Percentiles rank a stretch among this genome's conserved stretches.
These are phyloP conservation scores for Zymoseptoria passerinii DNA, from an alignment of 2,329 filamentous ascomycete genomes.

Conservation along the genomic window DNA sequence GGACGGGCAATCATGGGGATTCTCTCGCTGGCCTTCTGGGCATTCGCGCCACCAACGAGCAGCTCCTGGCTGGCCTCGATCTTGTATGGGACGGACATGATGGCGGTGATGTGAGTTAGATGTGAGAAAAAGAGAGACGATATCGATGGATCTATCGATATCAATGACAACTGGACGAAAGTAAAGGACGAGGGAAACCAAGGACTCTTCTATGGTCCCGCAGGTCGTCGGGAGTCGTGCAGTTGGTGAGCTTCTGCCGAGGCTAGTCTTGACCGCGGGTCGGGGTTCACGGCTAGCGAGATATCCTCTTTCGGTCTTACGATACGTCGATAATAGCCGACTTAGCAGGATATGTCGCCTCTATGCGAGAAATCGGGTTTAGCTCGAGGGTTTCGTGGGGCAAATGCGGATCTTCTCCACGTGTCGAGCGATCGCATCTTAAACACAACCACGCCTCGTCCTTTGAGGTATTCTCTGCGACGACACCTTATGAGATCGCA, in stretches of 20 bases:
- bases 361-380: not conserved
- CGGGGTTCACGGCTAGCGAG: not conserved
- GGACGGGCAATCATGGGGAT: constrained; percentile 52
- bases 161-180: constrained; percentile 2
- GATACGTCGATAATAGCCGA: not conserved
- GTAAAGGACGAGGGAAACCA: not conserved
- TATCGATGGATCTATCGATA: not conserved
- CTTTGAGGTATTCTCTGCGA: not conserved
- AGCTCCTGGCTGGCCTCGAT: constrained; percentile 29
- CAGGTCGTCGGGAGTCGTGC: not conserved
- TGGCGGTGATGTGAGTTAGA: not conserved
- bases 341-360: not conserved
- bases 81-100: constrained; percentile 32
- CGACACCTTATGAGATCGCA: not conserved
- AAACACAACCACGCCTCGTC: not conserved
- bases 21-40: constrained; percentile 42
- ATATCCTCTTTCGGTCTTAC: not conserved
- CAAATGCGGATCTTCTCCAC: not conserved
- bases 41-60: constrained; percentile 19
- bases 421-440: not conserved
- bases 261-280: not conserved
- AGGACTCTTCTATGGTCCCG: not conserved
- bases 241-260: constrained; percentile 1
- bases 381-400: not conserved
- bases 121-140: not conserved